These are phyloP conservation scores for Verticillium isaacii DNA, from an alignment of 2,329 filamentous ascomycete genomes.

Conservation along the genomic window DNA sequence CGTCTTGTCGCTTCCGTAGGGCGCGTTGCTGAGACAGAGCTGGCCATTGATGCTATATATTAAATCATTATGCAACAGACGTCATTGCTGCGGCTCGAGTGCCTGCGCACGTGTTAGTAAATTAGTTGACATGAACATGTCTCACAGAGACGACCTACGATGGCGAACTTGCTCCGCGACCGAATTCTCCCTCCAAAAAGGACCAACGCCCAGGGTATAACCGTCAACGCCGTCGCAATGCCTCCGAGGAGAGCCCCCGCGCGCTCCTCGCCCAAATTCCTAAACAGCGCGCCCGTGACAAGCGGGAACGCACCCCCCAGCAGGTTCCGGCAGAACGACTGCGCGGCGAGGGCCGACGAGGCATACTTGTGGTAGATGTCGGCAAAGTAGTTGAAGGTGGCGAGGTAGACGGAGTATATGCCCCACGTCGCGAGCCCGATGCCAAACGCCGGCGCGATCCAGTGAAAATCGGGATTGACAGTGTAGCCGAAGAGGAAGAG, in stretches of 20 bases:
- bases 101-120: not conserved
- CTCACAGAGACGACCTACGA: conserved; percentile 5
- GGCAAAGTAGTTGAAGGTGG: conserved; percentile 89
- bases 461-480: conserved; percentile 55
- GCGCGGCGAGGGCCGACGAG: conserved; percentile 78
- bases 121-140: too few species aligned
- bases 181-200: conserved; percentile 75
- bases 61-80: not conserved
- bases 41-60: not conserved
- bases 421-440: conserved; percentile 75
- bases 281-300: conserved; percentile 69
- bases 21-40: not conserved
- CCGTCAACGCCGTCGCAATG: conserved; percentile 61
- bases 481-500: conserved; percentile 80
- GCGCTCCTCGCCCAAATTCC: conserved; percentile 61
- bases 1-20: not conserved
- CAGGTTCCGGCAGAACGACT: conserved; percentile 81
- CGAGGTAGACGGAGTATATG: conserved; percentile 81
- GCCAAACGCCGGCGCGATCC: conserved; percentile 67
- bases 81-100: not conserved
- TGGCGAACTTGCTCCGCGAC: conserved; percentile 70
- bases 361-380: conserved; percentile 85
- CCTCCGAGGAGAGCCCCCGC: conserved; percentile 74
- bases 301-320: conserved; percentile 78
- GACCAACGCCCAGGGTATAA: conserved; percentile 84